These are phyloP conservation scores for Termitomyces sp. DNA, from an alignment of 768 basidiomycete genomes.

Conservation along the genomic window DNA sequence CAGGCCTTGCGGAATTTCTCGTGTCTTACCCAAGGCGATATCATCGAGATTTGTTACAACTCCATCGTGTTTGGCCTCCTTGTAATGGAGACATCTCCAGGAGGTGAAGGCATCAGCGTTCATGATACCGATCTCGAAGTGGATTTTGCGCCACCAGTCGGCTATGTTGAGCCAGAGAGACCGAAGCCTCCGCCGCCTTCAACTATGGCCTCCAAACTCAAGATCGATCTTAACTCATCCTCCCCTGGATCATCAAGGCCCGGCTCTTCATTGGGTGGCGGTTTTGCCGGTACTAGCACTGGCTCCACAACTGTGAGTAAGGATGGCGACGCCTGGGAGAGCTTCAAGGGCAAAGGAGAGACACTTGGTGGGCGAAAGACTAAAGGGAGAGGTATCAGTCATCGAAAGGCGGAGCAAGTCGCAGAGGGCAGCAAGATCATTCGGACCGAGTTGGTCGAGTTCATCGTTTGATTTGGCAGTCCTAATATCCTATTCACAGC, in stretches of 20 bases:
- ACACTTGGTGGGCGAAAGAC: constrained; percentile 88
- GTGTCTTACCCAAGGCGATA: constrained; percentile 89
- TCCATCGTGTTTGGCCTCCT: constrained; percentile 92
- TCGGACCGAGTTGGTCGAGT: constrained; percentile 74
- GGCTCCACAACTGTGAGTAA: constrained; percentile 58
- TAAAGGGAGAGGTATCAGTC: constrained; percentile 90
- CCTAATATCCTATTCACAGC: constrained; percentile 36
- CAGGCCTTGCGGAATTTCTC: constrained; percentile 93
- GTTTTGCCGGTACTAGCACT: constrained; percentile 51
- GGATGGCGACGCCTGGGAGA: constrained; percentile 85
- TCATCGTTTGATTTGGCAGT: constrained; percentile 2
- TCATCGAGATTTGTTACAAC: constrained; percentile 98
- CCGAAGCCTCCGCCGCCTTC: constrained; percentile 75
- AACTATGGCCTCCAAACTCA: constrained; percentile 96
- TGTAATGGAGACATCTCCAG: constrained; percentile 90
- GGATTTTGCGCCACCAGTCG: constrained; percentile 91
- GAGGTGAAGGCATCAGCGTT: constrained; percentile 83
- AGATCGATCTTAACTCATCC: constrained; percentile 85
- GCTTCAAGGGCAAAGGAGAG: constrained; percentile 94
- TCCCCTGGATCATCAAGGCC: constrained; percentile 87
- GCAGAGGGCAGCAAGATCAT: constrained; percentile 83
- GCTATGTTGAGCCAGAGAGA: constrained; percentile 92
- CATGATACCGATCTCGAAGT: constrained; percentile 98
- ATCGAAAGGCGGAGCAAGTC: constrained; percentile 78
- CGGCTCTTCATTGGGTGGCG: constrained; percentile 67